phyloP scores from a whole-genome alignment of 2,329 filamentous ascomycete genomes.

The Penicillium digitatum region DNA sequence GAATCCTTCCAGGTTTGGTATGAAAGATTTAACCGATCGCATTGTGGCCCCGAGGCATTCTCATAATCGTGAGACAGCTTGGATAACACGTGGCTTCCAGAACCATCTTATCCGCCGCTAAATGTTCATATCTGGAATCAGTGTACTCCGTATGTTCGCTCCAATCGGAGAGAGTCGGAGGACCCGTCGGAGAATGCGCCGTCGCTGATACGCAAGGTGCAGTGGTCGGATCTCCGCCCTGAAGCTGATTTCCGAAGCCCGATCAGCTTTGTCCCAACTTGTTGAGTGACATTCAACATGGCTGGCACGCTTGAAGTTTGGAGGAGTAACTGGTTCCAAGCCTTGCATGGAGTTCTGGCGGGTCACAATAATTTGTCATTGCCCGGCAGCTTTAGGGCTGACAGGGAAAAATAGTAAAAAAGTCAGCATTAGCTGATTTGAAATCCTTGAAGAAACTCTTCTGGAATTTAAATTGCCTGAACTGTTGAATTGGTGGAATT shows the following conservation, averaged over 20 bases:
- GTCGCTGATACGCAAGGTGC: conserved; percentile 58
- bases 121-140: conserved; percentile 75
- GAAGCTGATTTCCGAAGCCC: conserved; percentile 77
- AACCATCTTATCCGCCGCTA: conserved; percentile 78
- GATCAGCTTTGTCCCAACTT: conserved; percentile 69
- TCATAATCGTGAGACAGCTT: conserved; percentile 75
- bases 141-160: conserved; percentile 63
- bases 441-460: not conserved
- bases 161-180: not conserved
- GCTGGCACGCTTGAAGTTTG: conserved; percentile 53
- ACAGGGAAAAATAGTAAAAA: not conserved
- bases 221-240: conserved; percentile 68
- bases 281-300: conserved; percentile 68
- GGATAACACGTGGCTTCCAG: conserved; percentile 71
- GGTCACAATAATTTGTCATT: conserved; percentile 18
- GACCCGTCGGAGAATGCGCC: conserved; percentile 55
- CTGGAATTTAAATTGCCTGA: conserved; percentile 4
- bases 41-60: conserved; percentile 67
- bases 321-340: not conserved
- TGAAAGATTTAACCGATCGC: conserved; percentile 64
- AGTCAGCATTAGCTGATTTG: not conserved
- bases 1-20: conserved; percentile 73
- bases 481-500: not conserved
- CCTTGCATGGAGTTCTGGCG: conserved; percentile 13
- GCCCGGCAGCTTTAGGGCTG: not conserved